These are phyloP conservation scores for Pinus albicaulis DNA, from an alignment of 75 land plant species.

Conservation along the genomic window DNA sequence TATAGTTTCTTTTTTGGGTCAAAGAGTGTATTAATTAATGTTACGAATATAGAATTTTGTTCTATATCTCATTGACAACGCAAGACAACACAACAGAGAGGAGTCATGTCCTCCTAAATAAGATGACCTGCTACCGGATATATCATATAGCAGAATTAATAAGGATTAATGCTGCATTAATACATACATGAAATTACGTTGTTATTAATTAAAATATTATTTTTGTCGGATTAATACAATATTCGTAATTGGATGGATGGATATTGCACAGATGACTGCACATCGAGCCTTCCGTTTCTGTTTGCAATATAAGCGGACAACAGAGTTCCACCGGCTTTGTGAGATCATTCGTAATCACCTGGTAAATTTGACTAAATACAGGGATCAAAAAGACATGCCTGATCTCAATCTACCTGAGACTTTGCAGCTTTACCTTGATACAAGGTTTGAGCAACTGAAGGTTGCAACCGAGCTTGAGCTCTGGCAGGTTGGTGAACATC, in stretches of 20 bases:
- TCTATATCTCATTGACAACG: no score
- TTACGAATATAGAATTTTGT: no score
- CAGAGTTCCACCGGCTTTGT: slow-evolving; percentile 92
- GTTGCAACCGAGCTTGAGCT: slow-evolving; percentile 92
- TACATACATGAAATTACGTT: no score
- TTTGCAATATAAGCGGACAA: slow-evolving; percentile 90
- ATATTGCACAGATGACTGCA: slow-evolving; percentile 83
- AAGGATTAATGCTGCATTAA: no score
- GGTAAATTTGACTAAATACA: slow-evolving; percentile 81
- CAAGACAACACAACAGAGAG: no score
- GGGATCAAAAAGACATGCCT: slow-evolving; percentile 93
- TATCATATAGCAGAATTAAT: no score
- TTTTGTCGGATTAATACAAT: neutral
- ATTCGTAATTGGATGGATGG: no score
- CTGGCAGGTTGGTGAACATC: slow-evolving; percentile 73
- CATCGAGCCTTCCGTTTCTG: slow-evolving; percentile 96
- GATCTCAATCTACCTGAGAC: slow-evolving; percentile 88
- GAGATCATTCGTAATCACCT: slow-evolving; percentile 93
- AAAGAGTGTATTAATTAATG: no score
- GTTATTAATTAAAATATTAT: no score
- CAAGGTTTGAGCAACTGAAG: slow-evolving; percentile 93
- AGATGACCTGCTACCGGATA: no score
- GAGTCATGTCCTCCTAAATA: no score
- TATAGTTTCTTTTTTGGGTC: no score
- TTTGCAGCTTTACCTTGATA: slow-evolving; percentile 86